Evolutionary conservation across 257 asterid genomes (phyloP).

Genomic region (Pogostemon cablin): DNA sequence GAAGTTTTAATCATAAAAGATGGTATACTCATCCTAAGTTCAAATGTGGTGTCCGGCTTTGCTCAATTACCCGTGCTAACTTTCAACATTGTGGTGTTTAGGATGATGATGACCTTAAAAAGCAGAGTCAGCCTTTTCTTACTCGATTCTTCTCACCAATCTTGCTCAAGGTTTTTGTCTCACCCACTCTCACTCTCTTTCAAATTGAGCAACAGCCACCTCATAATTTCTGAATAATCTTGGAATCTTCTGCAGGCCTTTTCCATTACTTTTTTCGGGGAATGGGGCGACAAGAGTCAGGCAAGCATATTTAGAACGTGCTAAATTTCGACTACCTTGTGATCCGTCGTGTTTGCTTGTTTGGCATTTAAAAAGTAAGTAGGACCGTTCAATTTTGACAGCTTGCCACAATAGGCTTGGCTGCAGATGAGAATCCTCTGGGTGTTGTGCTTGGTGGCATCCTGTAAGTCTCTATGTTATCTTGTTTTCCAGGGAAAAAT

Average conservation of each 20-base stretch:
- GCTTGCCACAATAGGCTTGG: conserved; percentile 96
- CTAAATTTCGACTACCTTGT: conserved; percentile 1
- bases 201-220: conserved; percentile 16
- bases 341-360: conserved; percentile 3
- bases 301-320: conserved; percentile 36
- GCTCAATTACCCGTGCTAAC: background rate
- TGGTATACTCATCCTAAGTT: background rate
- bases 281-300: conserved; percentile 97
- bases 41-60: background rate
- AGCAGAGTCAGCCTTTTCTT: conserved; percentile 64
- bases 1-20: background rate
- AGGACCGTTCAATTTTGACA: conserved; percentile 35
- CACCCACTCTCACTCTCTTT: background rate
- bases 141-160: conserved; percentile 83
- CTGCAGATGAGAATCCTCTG: conserved; percentile 93
- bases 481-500: background rate
- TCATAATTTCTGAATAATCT: conserved; percentile 21
- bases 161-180: conserved; percentile 61
- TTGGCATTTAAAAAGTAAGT: conserved; percentile 20
- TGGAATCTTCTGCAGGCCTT: conserved; percentile 60
- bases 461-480: conserved; percentile 51
- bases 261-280: conserved; percentile 92
- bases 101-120: conserved; percentile 73
- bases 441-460: conserved; percentile 97
- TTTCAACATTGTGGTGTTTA: conserved; percentile 32